These are phyloP conservation scores for Aureobasidium lini DNA, from an alignment of 2,329 filamentous ascomycete genomes.

Conservation along the genomic window DNA sequence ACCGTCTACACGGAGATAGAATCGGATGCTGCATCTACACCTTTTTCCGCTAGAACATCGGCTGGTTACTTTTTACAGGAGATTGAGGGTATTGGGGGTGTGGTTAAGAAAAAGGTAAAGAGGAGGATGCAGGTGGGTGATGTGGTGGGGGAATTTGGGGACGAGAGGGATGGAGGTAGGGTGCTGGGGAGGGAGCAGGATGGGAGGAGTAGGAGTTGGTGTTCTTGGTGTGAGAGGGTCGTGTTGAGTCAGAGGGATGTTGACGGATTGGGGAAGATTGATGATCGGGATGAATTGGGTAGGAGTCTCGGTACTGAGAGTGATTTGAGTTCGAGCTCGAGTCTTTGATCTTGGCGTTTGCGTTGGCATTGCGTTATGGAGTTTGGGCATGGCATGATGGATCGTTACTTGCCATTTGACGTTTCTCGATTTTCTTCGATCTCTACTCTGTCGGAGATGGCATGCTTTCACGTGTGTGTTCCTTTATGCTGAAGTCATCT, in stretches of 20 bases:
- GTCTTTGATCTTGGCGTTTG: background rate
- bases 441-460: no score
- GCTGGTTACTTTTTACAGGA: constrained; percentile 79
- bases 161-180: constrained; percentile 59
- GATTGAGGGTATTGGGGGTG: constrained; percentile 82
- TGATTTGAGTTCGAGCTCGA: background rate
- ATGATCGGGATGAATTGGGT: background rate
- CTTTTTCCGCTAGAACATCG: constrained; percentile 22
- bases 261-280: background rate
- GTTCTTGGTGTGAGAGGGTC: constrained; percentile 80
- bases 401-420: no score
- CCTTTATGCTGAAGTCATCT: no score
- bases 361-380: background rate
- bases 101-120: constrained; percentile 82
- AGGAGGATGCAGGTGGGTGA: constrained; percentile 73
- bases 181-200: constrained; percentile 64
- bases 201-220: constrained; percentile 71
- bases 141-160: constrained; percentile 77
- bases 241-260: constrained; percentile 52
- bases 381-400: background rate
- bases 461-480: no score
- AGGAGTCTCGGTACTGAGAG: background rate
- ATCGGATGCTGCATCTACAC: constrained; percentile 51
- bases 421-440: no score
- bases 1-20: constrained; percentile 79